Conservation (phyloP, 163 green algal genomes). For the Coccomyxa subellipsoidea region DNA sequence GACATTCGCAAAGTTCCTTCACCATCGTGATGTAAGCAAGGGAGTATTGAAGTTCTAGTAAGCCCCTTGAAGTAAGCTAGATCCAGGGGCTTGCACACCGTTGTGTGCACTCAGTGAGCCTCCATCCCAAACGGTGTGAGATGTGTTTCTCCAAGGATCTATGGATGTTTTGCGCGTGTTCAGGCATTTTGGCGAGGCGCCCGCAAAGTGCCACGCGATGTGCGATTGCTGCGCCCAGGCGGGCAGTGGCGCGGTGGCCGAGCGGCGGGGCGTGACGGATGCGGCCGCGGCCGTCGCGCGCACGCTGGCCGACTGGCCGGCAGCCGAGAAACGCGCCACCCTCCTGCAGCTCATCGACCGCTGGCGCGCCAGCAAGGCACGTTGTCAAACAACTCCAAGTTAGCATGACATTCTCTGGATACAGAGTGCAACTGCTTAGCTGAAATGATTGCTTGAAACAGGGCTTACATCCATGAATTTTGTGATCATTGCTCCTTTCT, state of each 20-base stretch:
- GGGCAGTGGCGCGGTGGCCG: not conserved
- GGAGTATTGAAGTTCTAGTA: too few relatives aligned
- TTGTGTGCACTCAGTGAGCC: too few relatives aligned
- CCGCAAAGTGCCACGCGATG: conserved; percentile 32
- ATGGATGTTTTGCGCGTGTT: not conserved
- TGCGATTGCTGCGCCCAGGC: conserved; percentile 37
- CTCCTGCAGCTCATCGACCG: conserved; percentile 22
- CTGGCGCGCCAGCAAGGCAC: not conserved
- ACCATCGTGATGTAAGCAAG: too few relatives aligned
- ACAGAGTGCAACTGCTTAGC: not conserved
- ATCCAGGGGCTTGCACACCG: too few relatives aligned
- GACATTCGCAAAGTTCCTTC: too few relatives aligned
- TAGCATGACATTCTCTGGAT: not conserved
- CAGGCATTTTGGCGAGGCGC: conserved; percentile 55
- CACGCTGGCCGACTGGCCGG: conserved; percentile 23
- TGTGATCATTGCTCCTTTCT: too few relatives aligned
- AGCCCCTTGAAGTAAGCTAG: too few relatives aligned
- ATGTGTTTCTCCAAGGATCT: too few relatives aligned
- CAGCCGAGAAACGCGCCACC: conserved; percentile 54
- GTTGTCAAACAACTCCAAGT: not conserved
- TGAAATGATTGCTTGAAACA: too few relatives aligned
- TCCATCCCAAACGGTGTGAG: too few relatives aligned
- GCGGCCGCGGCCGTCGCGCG: not conserved
- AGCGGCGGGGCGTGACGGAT: not conserved
- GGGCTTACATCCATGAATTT: too few relatives aligned